Base-by-base conservation (phyloP, 1,284 basidiomycete genomes). In the Apiotrichum mycotoxinovorans region DNA sequence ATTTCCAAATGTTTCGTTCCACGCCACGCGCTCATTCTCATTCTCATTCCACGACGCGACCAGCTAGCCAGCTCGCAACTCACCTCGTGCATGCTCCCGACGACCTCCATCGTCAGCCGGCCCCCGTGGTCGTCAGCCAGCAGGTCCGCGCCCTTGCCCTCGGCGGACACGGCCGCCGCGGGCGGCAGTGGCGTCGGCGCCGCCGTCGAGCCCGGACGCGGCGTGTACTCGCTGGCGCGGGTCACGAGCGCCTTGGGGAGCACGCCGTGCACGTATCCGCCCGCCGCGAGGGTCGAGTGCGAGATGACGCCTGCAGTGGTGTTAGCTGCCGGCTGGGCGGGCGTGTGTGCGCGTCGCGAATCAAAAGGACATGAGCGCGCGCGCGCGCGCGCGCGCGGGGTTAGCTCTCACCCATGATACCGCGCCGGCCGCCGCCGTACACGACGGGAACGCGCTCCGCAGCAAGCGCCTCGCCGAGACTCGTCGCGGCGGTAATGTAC, bases 11-110 rank as follows among this genome's bases (percentile, higher is more conserved):
- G n/a, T n/a, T 30, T 30, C 30, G 7, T 30, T 7, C 30, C 30
- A 30, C 12, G 7, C 30, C 7, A 30, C 30, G 5, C 30, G 7
- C 30, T 12, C 30, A 30, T 12, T 30, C 30, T 30, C n/a, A n/a
- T n/a, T n/a, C n/a, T n/a, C n/a, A n/a, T n/a, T n/a, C n/a, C n/a
- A n/a, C n/a, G n/a, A n/a, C n/a, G n/a, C n/a, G n/a, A n/a, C n/a
- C n/a, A n/a, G n/a, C n/a, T 34, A 9, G 9, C 33, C 33, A 9
- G 14, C 42, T 8, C 14, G 17, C 37, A 15, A 63, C 74, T 60
- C 40, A 74, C 75, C 63, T 91, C 88, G 69, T 96, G 93, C 93
- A 97, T 96, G 1, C 87, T 87, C 52, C 84, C 80, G 2, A 93
- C 89, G 1, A 93, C 75, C 54, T 75, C 69, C 53, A 66, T 73